These are phyloP conservation scores for Aspergillus sp. DNA, from an alignment of 2,329 filamentous ascomycete genomes.

Conservation along the genomic window DNA sequence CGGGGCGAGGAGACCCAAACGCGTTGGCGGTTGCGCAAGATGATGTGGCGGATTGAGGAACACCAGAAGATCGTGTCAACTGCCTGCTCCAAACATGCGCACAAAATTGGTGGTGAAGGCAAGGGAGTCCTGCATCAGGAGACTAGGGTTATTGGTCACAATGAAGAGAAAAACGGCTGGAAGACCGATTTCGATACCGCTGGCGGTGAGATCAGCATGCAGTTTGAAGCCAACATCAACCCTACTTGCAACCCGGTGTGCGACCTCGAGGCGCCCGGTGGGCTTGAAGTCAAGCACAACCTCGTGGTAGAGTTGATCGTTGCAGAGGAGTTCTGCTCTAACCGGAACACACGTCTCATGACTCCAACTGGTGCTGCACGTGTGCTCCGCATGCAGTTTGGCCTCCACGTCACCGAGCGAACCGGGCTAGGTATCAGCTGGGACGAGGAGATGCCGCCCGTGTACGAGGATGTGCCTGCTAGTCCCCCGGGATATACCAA, in stretches of 20 bases:
- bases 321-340: conserved; percentile 71
- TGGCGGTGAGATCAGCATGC: conserved; percentile 69
- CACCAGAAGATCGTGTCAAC: conserved; percentile 69
- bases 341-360: conserved; percentile 62
- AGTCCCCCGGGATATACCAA: conserved; percentile 65
- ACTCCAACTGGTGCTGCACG: conserved; percentile 85
- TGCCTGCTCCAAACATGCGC: conserved; percentile 67
- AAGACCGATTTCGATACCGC: conserved; percentile 66
- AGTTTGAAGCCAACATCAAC: conserved; percentile 61
- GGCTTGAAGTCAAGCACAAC: conserved; percentile 72
- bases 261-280: conserved; percentile 65
- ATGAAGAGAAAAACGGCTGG: conserved; percentile 80
- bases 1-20: conserved; percentile 61
- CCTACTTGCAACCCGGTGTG: conserved; percentile 60
- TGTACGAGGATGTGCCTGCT: conserved; percentile 87
- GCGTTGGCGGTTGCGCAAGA: conserved; percentile 82
- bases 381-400: conserved; percentile 88
- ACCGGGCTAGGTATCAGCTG: conserved; percentile 84
- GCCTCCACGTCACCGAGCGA: conserved; percentile 70
- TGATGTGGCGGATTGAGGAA: conserved; percentile 91
- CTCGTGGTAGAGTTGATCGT: conserved; percentile 91
- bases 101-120: conserved; percentile 54
- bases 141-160: conserved; percentile 66
- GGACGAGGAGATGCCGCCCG: conserved; percentile 90
- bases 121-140: conserved; percentile 70